Conservation (phyloP, 306 rosid genomes). For the Calophaca sinica region DNA sequence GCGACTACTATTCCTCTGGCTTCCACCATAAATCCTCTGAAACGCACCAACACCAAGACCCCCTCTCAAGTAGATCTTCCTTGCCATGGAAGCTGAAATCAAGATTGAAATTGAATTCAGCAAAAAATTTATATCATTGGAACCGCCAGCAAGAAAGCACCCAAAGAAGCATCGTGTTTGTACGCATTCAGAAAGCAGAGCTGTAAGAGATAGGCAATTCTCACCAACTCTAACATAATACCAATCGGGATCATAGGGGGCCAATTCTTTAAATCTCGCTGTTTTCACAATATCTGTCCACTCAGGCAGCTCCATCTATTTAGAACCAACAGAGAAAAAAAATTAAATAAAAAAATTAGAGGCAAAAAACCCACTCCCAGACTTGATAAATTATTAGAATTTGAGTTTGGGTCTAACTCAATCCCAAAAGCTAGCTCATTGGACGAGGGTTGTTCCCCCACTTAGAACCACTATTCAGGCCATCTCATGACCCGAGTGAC, state of each 20-base stretch:
- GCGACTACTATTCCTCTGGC: constrained; percentile 73
- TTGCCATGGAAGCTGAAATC: constrained; percentile 44
- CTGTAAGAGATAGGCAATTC: neutral
- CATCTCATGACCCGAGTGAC: no score
- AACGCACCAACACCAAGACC: constrained; percentile 70
- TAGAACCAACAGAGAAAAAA: neutral
- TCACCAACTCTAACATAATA: constrained; percentile 62
- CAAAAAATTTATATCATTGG: neutral
- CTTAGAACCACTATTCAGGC: no score
- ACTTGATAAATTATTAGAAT: neutral
- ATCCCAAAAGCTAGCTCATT: no score
- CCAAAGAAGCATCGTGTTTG: neutral
- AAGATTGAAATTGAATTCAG: no score
- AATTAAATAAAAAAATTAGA: neutral
- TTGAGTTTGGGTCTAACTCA: neutral
- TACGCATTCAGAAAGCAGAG: neutral
- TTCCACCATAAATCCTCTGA: constrained; percentile 72
- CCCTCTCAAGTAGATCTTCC: no score
- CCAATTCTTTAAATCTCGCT: constrained; percentile 52
- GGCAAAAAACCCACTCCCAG: no score
- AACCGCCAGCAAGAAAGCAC: neutral
- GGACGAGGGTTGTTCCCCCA: no score
- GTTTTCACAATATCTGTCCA: constrained; percentile 74
- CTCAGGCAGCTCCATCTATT: constrained; percentile 68
- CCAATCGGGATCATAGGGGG: no score